Conservation (phyloP, 2,329 filamentous ascomycete species). For the Blumeriella jaapii region DNA sequence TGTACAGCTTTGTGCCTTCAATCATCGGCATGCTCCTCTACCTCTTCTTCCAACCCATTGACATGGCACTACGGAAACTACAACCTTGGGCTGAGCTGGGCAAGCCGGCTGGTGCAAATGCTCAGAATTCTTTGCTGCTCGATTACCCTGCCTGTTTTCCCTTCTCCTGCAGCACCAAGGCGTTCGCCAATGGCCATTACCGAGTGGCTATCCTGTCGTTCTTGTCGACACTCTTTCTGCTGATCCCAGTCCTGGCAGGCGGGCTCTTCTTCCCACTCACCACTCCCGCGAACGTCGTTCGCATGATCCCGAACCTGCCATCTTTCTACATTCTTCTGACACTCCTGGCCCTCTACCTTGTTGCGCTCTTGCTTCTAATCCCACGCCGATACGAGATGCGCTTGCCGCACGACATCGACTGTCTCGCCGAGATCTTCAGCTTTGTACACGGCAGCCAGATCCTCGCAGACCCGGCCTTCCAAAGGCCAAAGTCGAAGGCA, state of each 20-base stretch:
- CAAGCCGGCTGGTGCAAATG: slow-evolving; percentile 44
- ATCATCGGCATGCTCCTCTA: slow-evolving; percentile 56
- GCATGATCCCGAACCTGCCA: slow-evolving; percentile 62
- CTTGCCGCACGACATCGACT: slow-evolving; percentile 62
- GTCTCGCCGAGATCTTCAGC: slow-evolving; percentile 64
- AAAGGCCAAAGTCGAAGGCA: slow-evolving; percentile 50
- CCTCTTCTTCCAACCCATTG: slow-evolving; percentile 54
- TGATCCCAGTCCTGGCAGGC: slow-evolving; percentile 51
- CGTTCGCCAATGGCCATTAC: slow-evolving; percentile 47
- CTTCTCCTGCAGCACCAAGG: slow-evolving; percentile 45
- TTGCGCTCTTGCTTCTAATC: slow-evolving; percentile 51
- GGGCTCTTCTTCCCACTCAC: slow-evolving; percentile 67
- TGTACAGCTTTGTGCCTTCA: slow-evolving; percentile 68
- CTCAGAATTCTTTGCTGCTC: slow-evolving; percentile 52
- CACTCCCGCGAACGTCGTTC: slow-evolving; percentile 36
- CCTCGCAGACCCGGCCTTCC: slow-evolving; percentile 61
- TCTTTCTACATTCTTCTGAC: slow-evolving; percentile 63
- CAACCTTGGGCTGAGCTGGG: slow-evolving; percentile 58
- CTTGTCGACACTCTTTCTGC: slow-evolving; percentile 45
- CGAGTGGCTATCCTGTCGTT: slow-evolving; percentile 51
- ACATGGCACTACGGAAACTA: slow-evolving; percentile 52
- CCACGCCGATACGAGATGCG: slow-evolving; percentile 48
- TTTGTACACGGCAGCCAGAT: slow-evolving; percentile 66
- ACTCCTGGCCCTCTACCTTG: slow-evolving; percentile 57
- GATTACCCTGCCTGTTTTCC: slow-evolving; percentile 59